A percentile compares a stretch with the other conserved stretches of the same genome.
Evolutionary conservation across 495 filamentous ascomycete species (phyloP).

Genomic region (Aspergillus sparsus): DNA sequence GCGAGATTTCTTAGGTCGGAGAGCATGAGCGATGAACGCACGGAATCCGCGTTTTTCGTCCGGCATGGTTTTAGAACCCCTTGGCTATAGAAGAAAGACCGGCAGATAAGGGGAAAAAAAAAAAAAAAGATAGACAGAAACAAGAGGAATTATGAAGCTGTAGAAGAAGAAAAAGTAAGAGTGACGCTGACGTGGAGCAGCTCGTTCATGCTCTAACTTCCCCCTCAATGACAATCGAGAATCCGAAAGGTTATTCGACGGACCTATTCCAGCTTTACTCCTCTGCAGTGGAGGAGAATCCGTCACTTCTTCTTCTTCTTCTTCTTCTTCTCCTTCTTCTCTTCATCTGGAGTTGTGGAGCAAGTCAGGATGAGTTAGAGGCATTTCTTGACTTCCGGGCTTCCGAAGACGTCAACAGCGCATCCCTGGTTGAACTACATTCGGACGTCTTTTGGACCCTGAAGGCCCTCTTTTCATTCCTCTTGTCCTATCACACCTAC

Average conservation of each 20-base stretch:
- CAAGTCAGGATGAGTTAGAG: background rate
- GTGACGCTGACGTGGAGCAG: conserved; percentile 11
- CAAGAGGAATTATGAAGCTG: conserved; percentile 2
- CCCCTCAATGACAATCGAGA: too few species aligned
- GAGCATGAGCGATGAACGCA: conserved; percentile 37
- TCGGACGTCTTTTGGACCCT: too few species aligned
- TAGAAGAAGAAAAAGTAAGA: conserved; percentile 14
- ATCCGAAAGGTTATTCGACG: too few species aligned
- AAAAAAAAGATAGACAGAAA: conserved; percentile 5
- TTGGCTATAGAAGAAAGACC: background rate
- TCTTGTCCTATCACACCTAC: too few species aligned
- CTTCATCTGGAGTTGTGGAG: too few species aligned
- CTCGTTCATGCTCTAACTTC: too few species aligned
- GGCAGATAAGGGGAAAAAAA: background rate
- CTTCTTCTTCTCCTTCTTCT: too few species aligned
- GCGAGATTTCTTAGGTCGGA: conserved; percentile 49
- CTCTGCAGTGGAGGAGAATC: too few species aligned
- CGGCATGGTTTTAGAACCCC: conserved; percentile 32
- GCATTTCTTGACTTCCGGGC: background rate
- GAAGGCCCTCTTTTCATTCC: too few species aligned
- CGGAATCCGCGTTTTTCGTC: conserved; percentile 39
- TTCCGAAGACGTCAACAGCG: conserved; percentile 1
- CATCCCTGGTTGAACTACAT: too few species aligned
- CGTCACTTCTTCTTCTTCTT: too few species aligned
- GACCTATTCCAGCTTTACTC: too few species aligned